A percentile compares a stretch with the other conserved stretches of the same genome.
These are phyloP conservation scores for Geotrichum aggregatum DNA, from an alignment of 1,139 yeast genomes.

Conservation along the genomic window DNA sequence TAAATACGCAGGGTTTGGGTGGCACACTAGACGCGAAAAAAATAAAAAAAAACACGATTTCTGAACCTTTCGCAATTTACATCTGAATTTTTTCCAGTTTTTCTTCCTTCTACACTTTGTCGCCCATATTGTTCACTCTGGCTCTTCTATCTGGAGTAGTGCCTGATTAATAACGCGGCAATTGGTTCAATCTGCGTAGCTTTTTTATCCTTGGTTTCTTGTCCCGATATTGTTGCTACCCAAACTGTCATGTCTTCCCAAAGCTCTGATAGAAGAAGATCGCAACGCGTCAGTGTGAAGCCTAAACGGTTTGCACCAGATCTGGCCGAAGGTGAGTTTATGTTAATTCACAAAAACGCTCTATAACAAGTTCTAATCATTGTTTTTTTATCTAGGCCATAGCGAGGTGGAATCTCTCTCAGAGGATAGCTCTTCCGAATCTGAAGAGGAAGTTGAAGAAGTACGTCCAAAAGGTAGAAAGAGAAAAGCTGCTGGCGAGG, in stretches of 20 bases:
- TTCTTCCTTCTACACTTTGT: too few species aligned
- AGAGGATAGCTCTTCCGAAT: slow-evolving; percentile 9
- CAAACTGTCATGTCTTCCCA: background rate
- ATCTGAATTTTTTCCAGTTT: too few species aligned
- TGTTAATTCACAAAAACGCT: background rate
- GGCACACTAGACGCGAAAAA: too few species aligned
- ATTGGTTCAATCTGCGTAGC: too few species aligned
- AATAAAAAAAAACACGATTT: too few species aligned
- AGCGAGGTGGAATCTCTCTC: slow-evolving; percentile 1
- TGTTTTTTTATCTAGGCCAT: background rate
- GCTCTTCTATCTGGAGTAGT: too few species aligned
- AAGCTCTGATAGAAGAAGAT: slow-evolving; percentile 2
- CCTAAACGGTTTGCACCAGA: slow-evolving; percentile 10
- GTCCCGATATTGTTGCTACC: too few species aligned
- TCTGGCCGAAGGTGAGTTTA: slow-evolving; percentile 2
- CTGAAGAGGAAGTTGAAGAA: slow-evolving; percentile 4
- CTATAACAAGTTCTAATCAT: too few species aligned
- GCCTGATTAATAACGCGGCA: too few species aligned
- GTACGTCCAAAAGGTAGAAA: background rate
- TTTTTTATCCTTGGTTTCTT: background rate
- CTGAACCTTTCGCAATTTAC: too few species aligned
- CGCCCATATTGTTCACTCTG: too few species aligned
- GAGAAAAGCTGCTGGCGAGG: slow-evolving; percentile 7
- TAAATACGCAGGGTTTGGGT: too few species aligned
- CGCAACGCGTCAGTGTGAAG: slow-evolving; percentile 14